phyloP scores from a whole-genome alignment of 169 alveolate genomes.

The Cryptosporidium bovis region DNA sequence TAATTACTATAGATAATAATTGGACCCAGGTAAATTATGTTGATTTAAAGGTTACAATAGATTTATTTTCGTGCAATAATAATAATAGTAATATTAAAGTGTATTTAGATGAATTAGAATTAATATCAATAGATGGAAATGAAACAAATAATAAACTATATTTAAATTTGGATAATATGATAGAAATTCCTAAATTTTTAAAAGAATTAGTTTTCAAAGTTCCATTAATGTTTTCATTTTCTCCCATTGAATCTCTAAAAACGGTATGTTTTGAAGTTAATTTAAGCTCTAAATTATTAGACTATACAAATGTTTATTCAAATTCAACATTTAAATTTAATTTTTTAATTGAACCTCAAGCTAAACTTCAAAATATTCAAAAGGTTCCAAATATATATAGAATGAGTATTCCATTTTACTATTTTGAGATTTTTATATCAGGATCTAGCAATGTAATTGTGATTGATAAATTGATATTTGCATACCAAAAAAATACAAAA shows the following conservation, averaged over 20 bases:
- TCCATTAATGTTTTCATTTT: slow-evolving; percentile 31
- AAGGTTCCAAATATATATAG: slow-evolving; percentile 3
- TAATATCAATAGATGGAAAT: slow-evolving; percentile 24
- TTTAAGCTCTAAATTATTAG: background rate
- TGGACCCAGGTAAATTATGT: slow-evolving; percentile 31
- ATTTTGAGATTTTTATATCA: slow-evolving; percentile 24
- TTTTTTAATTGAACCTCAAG: slow-evolving; percentile 38
- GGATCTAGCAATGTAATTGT: background rate
- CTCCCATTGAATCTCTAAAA: slow-evolving; percentile 7
- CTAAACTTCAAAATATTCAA: slow-evolving; percentile 5
- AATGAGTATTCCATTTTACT: slow-evolving; percentile 4
- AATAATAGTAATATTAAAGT: background rate
- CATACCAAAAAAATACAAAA: background rate
- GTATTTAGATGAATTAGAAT: slow-evolving; percentile 11
- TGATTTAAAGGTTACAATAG: slow-evolving; percentile 15
- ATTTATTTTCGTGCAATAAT: background rate
- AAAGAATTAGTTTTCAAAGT: slow-evolving; percentile 15
- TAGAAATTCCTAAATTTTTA: slow-evolving; percentile 56
- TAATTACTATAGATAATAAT: slow-evolving; percentile 18
- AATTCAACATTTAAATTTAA: slow-evolving; percentile 3
- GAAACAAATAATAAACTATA: background rate
- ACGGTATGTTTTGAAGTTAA: background rate
- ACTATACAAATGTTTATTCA: background rate
- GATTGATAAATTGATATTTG: slow-evolving; percentile 9
- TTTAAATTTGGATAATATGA: background rate